These are phyloP conservation scores for Lantana camara DNA, from an alignment of 257 asterid species.

Conservation along the genomic window DNA sequence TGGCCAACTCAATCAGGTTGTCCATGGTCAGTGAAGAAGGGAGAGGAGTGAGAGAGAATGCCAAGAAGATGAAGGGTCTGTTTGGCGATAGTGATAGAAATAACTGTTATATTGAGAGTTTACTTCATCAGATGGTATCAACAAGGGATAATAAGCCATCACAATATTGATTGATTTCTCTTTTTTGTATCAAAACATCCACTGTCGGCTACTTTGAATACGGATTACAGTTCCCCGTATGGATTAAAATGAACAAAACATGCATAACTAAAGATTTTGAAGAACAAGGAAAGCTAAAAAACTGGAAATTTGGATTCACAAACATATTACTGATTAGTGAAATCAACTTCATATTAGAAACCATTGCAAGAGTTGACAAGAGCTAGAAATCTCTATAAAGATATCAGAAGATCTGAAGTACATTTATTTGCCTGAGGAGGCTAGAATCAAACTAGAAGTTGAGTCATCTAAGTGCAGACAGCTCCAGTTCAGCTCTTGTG, in stretches of 20 bases:
- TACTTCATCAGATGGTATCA: slow-evolving; percentile 40
- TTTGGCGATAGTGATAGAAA: slow-evolving; percentile 51
- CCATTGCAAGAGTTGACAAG: slow-evolving; percentile 1
- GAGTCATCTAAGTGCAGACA: slow-evolving; percentile 18
- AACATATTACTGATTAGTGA: not conserved
- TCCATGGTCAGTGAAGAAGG: slow-evolving; percentile 64
- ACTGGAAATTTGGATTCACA: not conserved
- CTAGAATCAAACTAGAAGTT: slow-evolving; percentile 19
- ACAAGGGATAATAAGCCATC: slow-evolving; percentile 17
- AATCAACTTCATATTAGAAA: slow-evolving; percentile 9
- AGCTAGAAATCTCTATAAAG: slow-evolving; percentile 10
- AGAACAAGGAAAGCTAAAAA: no score
- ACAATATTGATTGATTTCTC: no score
- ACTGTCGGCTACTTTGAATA: no score
- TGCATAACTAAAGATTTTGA: no score
- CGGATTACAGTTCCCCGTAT: no score
- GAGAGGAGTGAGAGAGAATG: slow-evolving; percentile 47
- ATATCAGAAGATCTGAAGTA: slow-evolving; percentile 10
- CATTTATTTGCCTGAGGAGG: slow-evolving; percentile 28
- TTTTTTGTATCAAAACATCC: no score
- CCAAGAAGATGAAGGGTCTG: slow-evolving; percentile 46
- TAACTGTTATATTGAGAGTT: slow-evolving; percentile 38
- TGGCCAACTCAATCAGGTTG: slow-evolving; percentile 57
- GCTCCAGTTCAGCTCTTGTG: slow-evolving; percentile 31
- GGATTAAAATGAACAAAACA: no score